Evolutionary conservation across 78 protist species (phyloP).

Genomic region (Mantamonas sphyraenae): DNA sequence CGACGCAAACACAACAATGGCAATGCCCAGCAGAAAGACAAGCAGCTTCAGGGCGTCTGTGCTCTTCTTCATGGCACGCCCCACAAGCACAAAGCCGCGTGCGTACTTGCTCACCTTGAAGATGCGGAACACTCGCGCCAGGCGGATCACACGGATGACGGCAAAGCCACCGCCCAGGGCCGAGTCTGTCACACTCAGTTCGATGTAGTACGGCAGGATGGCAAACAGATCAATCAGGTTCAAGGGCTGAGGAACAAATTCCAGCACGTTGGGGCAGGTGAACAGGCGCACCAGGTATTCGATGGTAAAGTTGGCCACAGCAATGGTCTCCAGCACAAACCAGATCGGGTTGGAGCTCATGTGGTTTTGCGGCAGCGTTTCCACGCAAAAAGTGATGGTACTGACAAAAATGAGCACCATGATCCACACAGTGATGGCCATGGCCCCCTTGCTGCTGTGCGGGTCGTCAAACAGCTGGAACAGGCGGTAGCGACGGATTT

Average conservation of each 20-base stretch:
- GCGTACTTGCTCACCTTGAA: slow-evolving; percentile 21
- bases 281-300: slow-evolving; percentile 13
- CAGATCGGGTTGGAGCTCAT: too few species aligned
- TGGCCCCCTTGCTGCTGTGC: too few species aligned
- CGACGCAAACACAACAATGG: slow-evolving; percentile 24
- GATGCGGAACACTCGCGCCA: slow-evolving; percentile 22
- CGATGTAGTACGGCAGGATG: slow-evolving; percentile 21
- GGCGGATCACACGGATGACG: slow-evolving; percentile 13
- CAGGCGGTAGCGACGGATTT: too few species aligned
- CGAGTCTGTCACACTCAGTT: not conserved
- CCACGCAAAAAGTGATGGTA: not conserved
- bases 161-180: not conserved
- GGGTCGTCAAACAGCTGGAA: too few species aligned
- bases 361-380: not conserved
- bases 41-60: slow-evolving; percentile 15
- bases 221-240: slow-evolving; percentile 21
- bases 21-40: slow-evolving; percentile 8
- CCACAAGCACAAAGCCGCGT: slow-evolving; percentile 7
- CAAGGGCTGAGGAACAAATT: not conserved
- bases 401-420: not conserved
- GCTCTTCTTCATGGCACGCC: slow-evolving; percentile 8
- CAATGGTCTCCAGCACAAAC: not conserved
- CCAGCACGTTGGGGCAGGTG: slow-evolving; percentile 3
- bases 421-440: too few species aligned
- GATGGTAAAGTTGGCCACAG: slow-evolving; percentile 15